phyloP scores from a whole-genome alignment of 1,284 basidiomycete genomes.

The Cystobasidium sp. region DNA sequence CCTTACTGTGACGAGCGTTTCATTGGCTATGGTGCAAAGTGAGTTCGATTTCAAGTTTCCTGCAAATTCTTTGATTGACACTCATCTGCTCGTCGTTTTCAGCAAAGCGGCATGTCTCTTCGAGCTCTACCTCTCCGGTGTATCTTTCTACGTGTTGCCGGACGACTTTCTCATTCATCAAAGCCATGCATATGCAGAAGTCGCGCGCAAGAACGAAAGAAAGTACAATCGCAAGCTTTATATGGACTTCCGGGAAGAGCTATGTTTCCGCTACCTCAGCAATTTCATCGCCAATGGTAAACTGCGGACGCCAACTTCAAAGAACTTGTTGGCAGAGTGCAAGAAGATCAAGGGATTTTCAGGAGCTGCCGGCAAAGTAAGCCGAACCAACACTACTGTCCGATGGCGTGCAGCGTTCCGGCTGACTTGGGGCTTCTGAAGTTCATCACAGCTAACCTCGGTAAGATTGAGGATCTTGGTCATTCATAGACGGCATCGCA shows the following conservation, averaged over 20 bases:
- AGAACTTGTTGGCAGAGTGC: constrained; percentile 48
- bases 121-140: constrained; percentile 68
- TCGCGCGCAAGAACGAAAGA: constrained; percentile 57
- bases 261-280: constrained; percentile 55
- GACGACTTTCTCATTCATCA: constrained; percentile 86
- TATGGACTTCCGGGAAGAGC: constrained; percentile 61
- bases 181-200: constrained; percentile 77
- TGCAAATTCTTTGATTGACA: not conserved
- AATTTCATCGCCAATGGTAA: constrained; percentile 50
- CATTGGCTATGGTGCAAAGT: constrained; percentile 73
- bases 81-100: not conserved
- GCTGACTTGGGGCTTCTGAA: not conserved
- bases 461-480: not conserved
- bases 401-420: not conserved
- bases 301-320: constrained; percentile 44
- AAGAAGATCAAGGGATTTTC: constrained; percentile 54
- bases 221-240: constrained; percentile 77
- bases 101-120: constrained; percentile 67
- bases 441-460: constrained; percentile 22
- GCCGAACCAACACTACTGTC: not conserved
- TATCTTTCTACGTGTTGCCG: constrained; percentile 76
- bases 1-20: constrained; percentile 89
- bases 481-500: not conserved
- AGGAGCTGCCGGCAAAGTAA: constrained; percentile 30
- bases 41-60: constrained; percentile 9